Percentiles rank a stretch among this genome's conserved stretches.
phyloP scores from a whole-genome alignment of 2,329 filamentous ascomycete genomes.

The Zymoseptoria ardabiliae region DNA sequence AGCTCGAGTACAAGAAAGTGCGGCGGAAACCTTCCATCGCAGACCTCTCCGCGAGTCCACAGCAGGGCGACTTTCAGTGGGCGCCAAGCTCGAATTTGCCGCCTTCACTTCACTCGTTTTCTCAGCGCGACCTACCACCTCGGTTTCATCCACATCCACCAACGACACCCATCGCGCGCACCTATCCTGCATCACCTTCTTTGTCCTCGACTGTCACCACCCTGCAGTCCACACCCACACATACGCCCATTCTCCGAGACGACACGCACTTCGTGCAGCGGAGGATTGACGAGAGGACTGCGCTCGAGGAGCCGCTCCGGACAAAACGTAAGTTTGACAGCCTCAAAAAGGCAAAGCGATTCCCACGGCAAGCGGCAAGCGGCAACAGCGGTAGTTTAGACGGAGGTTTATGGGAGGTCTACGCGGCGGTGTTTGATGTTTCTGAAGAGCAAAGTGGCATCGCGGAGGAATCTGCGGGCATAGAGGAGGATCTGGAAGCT shows the following conservation, averaged over 20 bases:
- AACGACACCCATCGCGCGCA: constrained; percentile 14
- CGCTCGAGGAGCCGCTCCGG: constrained; percentile 10
- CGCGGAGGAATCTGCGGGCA: background rate
- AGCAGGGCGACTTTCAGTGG: constrained; percentile 2
- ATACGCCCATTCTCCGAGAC: constrained; percentile 14
- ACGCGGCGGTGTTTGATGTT: constrained; percentile 24
- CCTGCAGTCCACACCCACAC: constrained; percentile 19
- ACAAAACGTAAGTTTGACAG: constrained; percentile 27
- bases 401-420: constrained; percentile 25
- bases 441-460: background rate
- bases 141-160: constrained; percentile 7
- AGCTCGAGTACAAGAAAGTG: constrained; percentile 10
- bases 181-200: constrained; percentile 18
- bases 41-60: constrained; percentile 7
- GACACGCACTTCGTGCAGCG: constrained; percentile 5
- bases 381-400: constrained; percentile 5
- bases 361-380: constrained; percentile 18
- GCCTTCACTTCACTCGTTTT: background rate
- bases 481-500: background rate
- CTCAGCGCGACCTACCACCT: background rate
- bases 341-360: constrained; percentile 24
- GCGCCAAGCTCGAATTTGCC: constrained; percentile 2
- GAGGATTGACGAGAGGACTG: constrained; percentile 3
- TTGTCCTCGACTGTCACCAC: constrained; percentile 20
- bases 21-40: constrained; percentile 12